Evolutionary conservation across 345 rosid species (phyloP), one percentile per base, ranked within the genome.

Genomic region (Capsella bursapastoris): DNA sequence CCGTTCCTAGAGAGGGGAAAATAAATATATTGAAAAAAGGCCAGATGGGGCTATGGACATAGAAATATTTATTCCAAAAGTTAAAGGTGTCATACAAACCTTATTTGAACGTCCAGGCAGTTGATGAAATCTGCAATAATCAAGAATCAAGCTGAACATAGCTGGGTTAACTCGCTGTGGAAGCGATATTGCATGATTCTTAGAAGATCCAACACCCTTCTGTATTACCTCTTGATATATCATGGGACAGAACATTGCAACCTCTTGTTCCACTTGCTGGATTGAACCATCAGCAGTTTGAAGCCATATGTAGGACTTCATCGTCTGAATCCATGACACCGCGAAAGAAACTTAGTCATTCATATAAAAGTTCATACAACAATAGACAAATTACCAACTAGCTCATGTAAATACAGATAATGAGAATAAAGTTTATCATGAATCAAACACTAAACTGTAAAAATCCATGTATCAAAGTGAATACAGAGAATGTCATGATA

Each of bases 161-260:
- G 88, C 85, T 65, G 96, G 89, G 69, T 84, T 93, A 58, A 93
- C 98, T 64, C 87, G 87, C 72, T 90, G 88, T 4, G 98, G 96
- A 77, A 93, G 97, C 60, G 85, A 76, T 80, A 90, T 88, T 34
- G 97, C 89, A 80, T 85, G 79, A 61, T 84, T 89, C 75, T 89
- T 89, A 65, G 98, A 90, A 37, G 92, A 87, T 38, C 98, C 97
- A 87, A 82, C 80, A 76, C 96, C 90, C 41, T 78, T 88, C 64
- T 83, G 90, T 73, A 86, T 41, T 40, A 92, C 90, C 80, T 93
- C 97, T 57, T 83, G 88, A 70, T 89, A 89, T 81, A 93, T 93
- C 89, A 93, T 80, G 72, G 96, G 96, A 78, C 96, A 90, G 82
- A 85, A 93, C 92, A 89, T 89, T 59, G 97, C 97, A 82, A 89